Evolutionary conservation across 352 stramenopile genomes (phyloP).

Genomic region (Phytophthora sansomeana): DNA sequence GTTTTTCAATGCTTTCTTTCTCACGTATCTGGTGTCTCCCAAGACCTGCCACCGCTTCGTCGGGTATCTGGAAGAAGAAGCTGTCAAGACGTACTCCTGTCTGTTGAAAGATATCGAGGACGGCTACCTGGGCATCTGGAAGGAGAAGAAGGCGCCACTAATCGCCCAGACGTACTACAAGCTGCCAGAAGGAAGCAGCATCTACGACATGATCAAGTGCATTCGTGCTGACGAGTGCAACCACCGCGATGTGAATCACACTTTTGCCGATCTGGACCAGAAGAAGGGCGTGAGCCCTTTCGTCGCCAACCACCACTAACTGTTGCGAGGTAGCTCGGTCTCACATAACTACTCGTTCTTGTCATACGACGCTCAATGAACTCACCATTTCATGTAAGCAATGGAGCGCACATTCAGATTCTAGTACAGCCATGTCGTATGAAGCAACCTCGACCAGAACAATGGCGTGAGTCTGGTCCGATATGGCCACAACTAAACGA

Average conservation of each 20-base stretch:
- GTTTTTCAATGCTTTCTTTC: conserved; percentile 89
- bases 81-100: conserved; percentile 91
- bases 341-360: too few relatives aligned
- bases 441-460: too few relatives aligned
- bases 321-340: too few relatives aligned
- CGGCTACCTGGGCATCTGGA: conserved; percentile 78
- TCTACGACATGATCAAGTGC: conserved; percentile 87
- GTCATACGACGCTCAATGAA: too few relatives aligned
- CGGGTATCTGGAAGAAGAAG: conserved; percentile 93
- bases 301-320: conserved; percentile 30
- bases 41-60: conserved; percentile 92
- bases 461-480: too few relatives aligned
- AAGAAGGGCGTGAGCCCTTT: conserved; percentile 64
- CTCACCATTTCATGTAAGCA: too few relatives aligned
- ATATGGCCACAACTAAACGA: too few relatives aligned
- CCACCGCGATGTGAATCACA: conserved; percentile 91
- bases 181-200: conserved; percentile 65
- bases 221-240: conserved; percentile 89
- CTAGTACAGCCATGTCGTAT: too few relatives aligned
- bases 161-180: conserved; percentile 92
- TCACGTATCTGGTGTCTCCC: conserved; percentile 89
- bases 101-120: conserved; percentile 90
- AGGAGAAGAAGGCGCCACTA: conserved; percentile 54
- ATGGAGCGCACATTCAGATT: too few relatives aligned
- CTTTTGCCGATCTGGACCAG: conserved; percentile 65